Evolutionary conservation across 169 alveolate species (phyloP).

Genomic region (Cyclospora cayetanensis): DNA sequence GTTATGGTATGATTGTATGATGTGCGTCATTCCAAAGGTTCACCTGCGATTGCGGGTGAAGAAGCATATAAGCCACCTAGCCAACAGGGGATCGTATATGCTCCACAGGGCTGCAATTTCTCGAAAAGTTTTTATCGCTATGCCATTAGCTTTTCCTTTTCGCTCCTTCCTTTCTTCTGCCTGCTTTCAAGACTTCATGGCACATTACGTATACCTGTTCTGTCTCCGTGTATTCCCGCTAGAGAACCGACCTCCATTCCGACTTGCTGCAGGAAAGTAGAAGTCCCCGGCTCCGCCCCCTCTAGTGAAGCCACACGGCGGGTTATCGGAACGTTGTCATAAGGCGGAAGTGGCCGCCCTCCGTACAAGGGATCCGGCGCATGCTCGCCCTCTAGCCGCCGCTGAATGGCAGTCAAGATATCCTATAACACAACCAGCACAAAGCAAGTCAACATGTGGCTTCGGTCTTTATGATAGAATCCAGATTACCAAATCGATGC

Average conservation of each 20-base stretch:
- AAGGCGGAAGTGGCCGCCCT: conserved; percentile 51
- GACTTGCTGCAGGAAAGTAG: conserved; percentile 51
- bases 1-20: no score
- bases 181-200: no score
- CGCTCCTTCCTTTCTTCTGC: no score
- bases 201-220: conserved; percentile 33
- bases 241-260: conserved; percentile 58
- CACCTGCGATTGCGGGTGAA: no score
- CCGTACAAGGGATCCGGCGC: conserved; percentile 51
- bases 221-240: conserved; percentile 30
- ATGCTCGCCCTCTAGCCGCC: conserved; percentile 43
- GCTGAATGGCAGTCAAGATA: conserved; percentile 8
- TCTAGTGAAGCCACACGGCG: neutral
- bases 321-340: conserved; percentile 32
- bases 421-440: neutral
- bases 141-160: no score
- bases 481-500: no score
- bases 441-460: neutral
- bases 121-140: no score
- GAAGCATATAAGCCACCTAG: no score
- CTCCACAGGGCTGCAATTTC: no score
- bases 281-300: neutral
- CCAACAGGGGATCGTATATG: no score
- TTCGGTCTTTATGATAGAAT: no score
- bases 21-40: no score